Percentiles rank a stretch among this genome's conserved stretches.
Conservation (phyloP, 2,329 filamentous ascomycete genomes). For the Fusarium pseudograminearum region DNA sequence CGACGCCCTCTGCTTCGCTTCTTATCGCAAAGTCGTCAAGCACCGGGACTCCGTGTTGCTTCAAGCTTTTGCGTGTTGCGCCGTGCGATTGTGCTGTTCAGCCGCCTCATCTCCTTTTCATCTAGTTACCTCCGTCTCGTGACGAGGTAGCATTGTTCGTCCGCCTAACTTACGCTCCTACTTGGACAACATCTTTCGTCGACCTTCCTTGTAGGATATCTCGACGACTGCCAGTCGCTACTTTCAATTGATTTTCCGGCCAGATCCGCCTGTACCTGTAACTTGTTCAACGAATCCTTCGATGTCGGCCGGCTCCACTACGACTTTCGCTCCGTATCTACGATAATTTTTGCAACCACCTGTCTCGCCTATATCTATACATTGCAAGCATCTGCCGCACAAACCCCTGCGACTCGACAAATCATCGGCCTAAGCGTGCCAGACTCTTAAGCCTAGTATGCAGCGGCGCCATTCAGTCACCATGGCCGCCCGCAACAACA, state of each 20-base stretch:
- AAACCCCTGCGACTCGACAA: slow-evolving; percentile 20
- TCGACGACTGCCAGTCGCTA: slow-evolving; percentile 50
- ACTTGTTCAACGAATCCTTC: slow-evolving; percentile 41
- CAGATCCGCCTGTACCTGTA: slow-evolving; percentile 33
- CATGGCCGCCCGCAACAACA: slow-evolving; percentile 53
- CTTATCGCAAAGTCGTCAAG: slow-evolving; percentile 40
- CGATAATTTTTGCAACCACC: slow-evolving; percentile 32
- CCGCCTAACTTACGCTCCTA: slow-evolving; percentile 35
- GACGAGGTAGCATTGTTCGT: slow-evolving; percentile 39
- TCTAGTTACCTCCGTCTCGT: slow-evolving; percentile 42
- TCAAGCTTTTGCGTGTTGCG: slow-evolving; percentile 38
- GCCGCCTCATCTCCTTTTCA: slow-evolving; percentile 31
- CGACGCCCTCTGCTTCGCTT: slow-evolving; percentile 35
- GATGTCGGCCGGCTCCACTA: slow-evolving; percentile 47
- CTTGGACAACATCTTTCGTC: slow-evolving; percentile 46
- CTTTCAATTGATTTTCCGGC: slow-evolving; percentile 43
- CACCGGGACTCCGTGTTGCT: slow-evolving; percentile 40
- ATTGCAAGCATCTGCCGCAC: slow-evolving; percentile 21
- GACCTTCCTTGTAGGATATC: slow-evolving; percentile 43
- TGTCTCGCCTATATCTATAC: slow-evolving; percentile 24
- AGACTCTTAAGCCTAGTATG: slow-evolving; percentile 45
- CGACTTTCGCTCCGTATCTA: slow-evolving; percentile 44
- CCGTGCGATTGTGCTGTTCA: slow-evolving; percentile 34
- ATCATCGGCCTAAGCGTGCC: slow-evolving; percentile 37
- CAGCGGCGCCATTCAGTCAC: slow-evolving; percentile 50